Percentiles rank a stretch among this genome's conserved stretches.
phyloP scores from a whole-genome alignment of 2,329 filamentous ascomycete genomes.

The Falciphora oryzae region DNA sequence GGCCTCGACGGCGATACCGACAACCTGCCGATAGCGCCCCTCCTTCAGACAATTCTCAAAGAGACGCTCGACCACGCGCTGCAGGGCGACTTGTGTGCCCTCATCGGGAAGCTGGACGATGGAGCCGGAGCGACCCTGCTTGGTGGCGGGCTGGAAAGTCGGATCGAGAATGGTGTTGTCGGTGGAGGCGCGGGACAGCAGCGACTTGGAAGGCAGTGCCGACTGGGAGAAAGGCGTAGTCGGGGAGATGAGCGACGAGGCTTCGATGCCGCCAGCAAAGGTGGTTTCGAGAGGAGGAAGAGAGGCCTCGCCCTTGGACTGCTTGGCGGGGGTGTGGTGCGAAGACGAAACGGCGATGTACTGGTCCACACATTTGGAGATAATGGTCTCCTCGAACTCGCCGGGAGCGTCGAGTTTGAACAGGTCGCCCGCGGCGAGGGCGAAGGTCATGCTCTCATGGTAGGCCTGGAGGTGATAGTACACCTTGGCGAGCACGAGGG shows the following conservation, averaged over 20 bases:
- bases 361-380: conserved; percentile 96
- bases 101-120: conserved; percentile 63
- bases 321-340: conserved; percentile 40
- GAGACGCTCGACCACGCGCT: conserved; percentile 77
- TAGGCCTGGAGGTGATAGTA: conserved; percentile 99
- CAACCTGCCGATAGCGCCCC: conserved; percentile 88
- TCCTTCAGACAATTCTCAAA: conserved; percentile 86
- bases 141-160: conserved; percentile 46
- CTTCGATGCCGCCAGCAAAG: conserved; percentile 64
- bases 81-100: conserved; percentile 72
- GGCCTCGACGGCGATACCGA: conserved; percentile 93
- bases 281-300: conserved; percentile 71
- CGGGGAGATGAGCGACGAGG: conserved; percentile 70
- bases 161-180: conserved; percentile 58
- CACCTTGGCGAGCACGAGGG: conserved; percentile 91
- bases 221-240: conserved; percentile 96
- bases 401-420: conserved; percentile 88
- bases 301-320: conserved; percentile 35
- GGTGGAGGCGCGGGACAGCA: conserved; percentile 76
- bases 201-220: conserved; percentile 85
- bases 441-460: conserved; percentile 98
- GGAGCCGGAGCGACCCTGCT: conserved; percentile 48
- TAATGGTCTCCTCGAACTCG: conserved; percentile 98
- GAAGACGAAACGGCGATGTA: conserved; percentile 73
- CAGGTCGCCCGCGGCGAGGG: conserved; percentile 86